Base-by-base conservation (phyloP, 768 basidiomycete species). In the Tylopilus intermedius region DNA sequence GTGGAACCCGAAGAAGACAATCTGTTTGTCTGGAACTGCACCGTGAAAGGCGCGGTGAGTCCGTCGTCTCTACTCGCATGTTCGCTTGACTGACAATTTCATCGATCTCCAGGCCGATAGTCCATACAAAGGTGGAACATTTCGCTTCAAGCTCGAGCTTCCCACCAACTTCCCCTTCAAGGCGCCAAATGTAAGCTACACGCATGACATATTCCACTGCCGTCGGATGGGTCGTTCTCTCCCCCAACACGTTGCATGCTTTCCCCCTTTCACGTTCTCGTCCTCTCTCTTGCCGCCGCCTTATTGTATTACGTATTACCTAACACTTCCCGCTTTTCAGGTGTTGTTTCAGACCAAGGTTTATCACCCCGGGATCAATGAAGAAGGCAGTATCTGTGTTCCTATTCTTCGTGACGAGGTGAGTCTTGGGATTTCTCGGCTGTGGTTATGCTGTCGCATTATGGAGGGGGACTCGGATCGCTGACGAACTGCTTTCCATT, bases 331-430 rank as follows among this genome's bases (percentile, higher is more conserved):
- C 35, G 45, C 42, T 44, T 51, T 49, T 45, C 54, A 92, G 90
- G 88, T 93, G 39, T 82, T 80, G 35, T 92, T 93, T 69, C 81
- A 75, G 38, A 93, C 90, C 50, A 91, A 84, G 77, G 86, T 93
- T 43, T 93, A 93, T 65, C 90, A 93, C 68, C 90, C 90, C 26
- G 90, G 91, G 35, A 88, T 93, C 67, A 90, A 93, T 57, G 90
- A 92, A 51, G 89, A 93, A 65, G 90, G 90, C 32, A 76, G 79
- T 22, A 92, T 93, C 52, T 93, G 90, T 65, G 82, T 93, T 30
- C 86, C 90, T 32, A 78, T 93, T 44, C 77, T 93, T 47, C 80
- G 87, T 61, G 90, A 93, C 67, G 88, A 91, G 73, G 90, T 87
- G 57, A 48, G 84, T 43, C 58, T 41, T 44, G 13, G 33, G 42